Evolutionary conservation across 2,329 filamentous ascomycete genomes (phyloP).

Genomic region (Monosporascus ibericus): DNA sequence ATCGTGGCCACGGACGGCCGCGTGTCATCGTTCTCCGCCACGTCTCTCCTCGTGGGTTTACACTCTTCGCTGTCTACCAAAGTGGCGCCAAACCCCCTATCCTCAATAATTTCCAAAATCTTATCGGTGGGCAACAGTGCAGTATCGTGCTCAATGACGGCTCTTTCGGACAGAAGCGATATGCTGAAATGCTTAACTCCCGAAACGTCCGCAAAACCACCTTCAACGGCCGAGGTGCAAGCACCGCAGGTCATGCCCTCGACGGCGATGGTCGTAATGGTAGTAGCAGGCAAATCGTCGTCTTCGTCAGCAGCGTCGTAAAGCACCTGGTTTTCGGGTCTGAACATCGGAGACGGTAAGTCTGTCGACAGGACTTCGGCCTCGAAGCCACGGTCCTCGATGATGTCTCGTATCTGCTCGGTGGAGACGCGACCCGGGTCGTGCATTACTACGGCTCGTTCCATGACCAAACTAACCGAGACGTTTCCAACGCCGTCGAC

Average conservation of each 20-base stretch:
- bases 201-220: slow-evolving; percentile 67
- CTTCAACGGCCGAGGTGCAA: slow-evolving; percentile 79
- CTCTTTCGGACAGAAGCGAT: slow-evolving; percentile 76
- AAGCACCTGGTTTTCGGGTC: slow-evolving; percentile 23
- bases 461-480: slow-evolving; percentile 90
- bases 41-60: slow-evolving; percentile 28
- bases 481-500: slow-evolving; percentile 78
- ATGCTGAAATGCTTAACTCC: slow-evolving; percentile 75
- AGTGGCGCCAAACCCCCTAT: slow-evolving; percentile 74
- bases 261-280: slow-evolving; percentile 70
- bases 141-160: slow-evolving; percentile 76
- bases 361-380: slow-evolving; percentile 83
- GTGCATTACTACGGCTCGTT: slow-evolving; percentile 90
- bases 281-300: slow-evolving; percentile 28
- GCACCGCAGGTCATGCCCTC: slow-evolving; percentile 90
- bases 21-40: slow-evolving; percentile 19
- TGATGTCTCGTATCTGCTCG: slow-evolving; percentile 73
- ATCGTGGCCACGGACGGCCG: slow-evolving; percentile 56
- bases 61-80: slow-evolving; percentile 65
- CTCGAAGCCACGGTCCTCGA: slow-evolving; percentile 90
- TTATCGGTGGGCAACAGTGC: slow-evolving; percentile 43
- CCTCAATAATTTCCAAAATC: slow-evolving; percentile 56
- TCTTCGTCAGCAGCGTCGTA: slow-evolving; percentile 30
- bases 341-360: slow-evolving; percentile 49
- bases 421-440: slow-evolving; percentile 68